These are phyloP conservation scores for Boletus vermiculosoides DNA, from an alignment of 768 basidiomycete species.

Conservation along the genomic window DNA sequence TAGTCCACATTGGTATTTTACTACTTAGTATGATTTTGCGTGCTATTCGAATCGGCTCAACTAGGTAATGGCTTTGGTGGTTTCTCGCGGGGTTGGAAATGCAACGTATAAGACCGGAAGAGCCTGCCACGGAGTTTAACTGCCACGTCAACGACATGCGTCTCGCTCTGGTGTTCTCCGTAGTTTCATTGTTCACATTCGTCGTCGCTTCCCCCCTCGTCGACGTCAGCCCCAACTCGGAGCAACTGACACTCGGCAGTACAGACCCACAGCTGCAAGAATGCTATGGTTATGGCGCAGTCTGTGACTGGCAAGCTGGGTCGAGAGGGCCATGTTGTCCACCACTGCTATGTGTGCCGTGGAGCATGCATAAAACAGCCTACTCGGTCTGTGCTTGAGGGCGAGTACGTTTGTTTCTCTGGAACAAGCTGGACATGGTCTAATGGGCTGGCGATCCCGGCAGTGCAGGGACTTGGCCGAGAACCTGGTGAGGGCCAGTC, in stretches of 20 bases:
- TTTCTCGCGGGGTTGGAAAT: constrained; percentile 5
- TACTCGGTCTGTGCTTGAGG: constrained; percentile 12
- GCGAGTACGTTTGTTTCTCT: not conserved
- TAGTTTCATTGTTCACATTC: not conserved
- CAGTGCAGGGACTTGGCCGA: not conserved
- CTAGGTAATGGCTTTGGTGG: not conserved
- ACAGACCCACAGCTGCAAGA: not conserved
- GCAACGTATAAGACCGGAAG: not conserved
- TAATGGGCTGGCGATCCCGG: not conserved
- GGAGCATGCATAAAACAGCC: not conserved
- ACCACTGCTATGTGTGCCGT: constrained; percentile 14
- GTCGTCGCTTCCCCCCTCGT: constrained; percentile 4
- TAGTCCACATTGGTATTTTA: constrained; percentile 27
- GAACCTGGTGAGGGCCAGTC: not conserved
- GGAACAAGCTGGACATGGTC: not conserved
- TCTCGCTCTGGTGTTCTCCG: not conserved
- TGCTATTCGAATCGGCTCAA: not conserved
- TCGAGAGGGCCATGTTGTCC: constrained; percentile 17
- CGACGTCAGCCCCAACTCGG: not conserved
- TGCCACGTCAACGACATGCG: constrained; percentile 8
- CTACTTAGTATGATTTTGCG: not conserved
- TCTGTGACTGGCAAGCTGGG: constrained; percentile 20
- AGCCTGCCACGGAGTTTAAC: not conserved
- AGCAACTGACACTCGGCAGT: constrained; percentile 7
- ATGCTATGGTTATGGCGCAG: not conserved